phyloP scores from a whole-genome alignment of 148 eudicot species.

The Talinum fruticosum region DNA sequence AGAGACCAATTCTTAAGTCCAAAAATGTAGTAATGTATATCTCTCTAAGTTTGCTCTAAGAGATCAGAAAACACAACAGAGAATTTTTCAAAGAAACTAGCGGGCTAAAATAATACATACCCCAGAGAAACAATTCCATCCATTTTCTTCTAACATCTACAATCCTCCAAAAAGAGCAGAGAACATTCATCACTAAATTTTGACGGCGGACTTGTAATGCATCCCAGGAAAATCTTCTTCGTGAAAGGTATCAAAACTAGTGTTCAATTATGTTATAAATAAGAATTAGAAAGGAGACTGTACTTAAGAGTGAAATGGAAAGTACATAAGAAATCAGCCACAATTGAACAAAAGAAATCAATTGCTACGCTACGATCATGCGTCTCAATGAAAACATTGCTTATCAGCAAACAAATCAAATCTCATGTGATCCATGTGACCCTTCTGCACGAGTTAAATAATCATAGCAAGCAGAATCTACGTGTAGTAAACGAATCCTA shows the following conservation, averaged over 20 bases:
- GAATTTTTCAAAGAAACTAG: neutral
- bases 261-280: too few species aligned
- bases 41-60: neutral
- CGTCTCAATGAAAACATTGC: too few species aligned
- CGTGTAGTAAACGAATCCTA: too few species aligned
- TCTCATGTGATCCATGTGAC: too few species aligned
- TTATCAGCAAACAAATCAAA: neutral
- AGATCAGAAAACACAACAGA: neutral
- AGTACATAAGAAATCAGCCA: too few species aligned
- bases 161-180: neutral
- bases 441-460: too few species aligned
- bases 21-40: neutral
- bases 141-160: neutral
- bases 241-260: neutral
- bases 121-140: neutral
- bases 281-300: too few species aligned
- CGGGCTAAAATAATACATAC: neutral
- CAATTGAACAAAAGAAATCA: too few species aligned
- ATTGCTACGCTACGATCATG: too few species aligned
- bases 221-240: neutral
- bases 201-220: too few species aligned
- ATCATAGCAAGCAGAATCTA: too few species aligned
- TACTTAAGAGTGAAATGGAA: too few species aligned
- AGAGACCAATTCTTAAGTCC: neutral
- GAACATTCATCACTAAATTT: neutral